Conservation (phyloP, 2,329 filamentous ascomycete genomes). For the Ambrosiella cleistominuta region DNA sequence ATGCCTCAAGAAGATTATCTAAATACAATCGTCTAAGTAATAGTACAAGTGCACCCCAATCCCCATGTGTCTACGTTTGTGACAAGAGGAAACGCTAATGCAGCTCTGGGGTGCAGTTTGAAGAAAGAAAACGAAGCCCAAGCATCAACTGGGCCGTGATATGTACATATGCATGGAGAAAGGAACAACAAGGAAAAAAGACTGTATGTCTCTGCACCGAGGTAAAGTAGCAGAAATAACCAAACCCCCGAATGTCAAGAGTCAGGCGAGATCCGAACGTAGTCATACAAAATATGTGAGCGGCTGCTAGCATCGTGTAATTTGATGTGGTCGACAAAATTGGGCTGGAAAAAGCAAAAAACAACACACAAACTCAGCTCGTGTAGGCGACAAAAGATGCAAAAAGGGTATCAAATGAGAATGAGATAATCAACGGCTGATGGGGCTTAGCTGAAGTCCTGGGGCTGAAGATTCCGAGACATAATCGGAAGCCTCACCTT, state of each 20-base stretch:
- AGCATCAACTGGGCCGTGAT: not conserved
- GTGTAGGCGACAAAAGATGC: not conserved
- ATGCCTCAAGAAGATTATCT: slow-evolving; percentile 4
- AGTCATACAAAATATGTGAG: no score
- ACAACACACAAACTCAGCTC: no score
- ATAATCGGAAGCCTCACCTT: slow-evolving; percentile 74
- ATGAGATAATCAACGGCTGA: not conserved
- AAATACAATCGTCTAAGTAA: slow-evolving; percentile 8
- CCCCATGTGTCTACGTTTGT: not conserved
- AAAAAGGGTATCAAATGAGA: not conserved
- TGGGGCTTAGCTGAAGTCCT: slow-evolving; percentile 48
- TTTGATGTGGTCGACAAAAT: no score
- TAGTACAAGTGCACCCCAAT: slow-evolving; percentile 11
- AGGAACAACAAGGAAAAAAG: not conserved
- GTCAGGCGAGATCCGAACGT: no score
- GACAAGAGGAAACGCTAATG: not conserved
- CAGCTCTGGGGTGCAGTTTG: not conserved
- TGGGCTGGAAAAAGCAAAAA: no score
- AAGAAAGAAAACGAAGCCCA: not conserved
- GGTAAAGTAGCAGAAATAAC: no score
- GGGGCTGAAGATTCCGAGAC: slow-evolving; percentile 91
- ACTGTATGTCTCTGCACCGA: no score
- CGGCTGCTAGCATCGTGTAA: no score
- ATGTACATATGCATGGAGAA: no score
- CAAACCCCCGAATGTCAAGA: no score